Base-by-base conservation (phyloP, 345 rosid species). In the Arabidopsis suecica region DNA sequence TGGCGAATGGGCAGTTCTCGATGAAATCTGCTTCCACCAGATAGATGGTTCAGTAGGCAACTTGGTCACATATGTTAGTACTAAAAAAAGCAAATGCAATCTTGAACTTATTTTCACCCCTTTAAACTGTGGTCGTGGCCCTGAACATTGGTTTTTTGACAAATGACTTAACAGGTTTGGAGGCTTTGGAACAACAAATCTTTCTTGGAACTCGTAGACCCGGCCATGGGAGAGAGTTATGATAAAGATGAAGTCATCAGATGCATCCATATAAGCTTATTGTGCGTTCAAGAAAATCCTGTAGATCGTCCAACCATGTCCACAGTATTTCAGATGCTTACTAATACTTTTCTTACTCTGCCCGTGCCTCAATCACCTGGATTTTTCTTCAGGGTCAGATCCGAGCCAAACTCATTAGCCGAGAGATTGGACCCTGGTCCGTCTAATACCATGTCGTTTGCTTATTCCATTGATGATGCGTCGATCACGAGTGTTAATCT, bases 271-370 rank as follows among this genome's bases (percentile, higher is more conserved):
- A 47, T 65, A 0, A 41, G 55, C 5, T 33, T 65, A 8, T 47
- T 65, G 49, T 65, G 69, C 6, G 57, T 65, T 47, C 69, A 65
- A 47, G 40, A 47, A 44, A 33, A 63, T 33, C 77, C 71, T 1
- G 25, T 64, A 53, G 64, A 64, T 55, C 77, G 71, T 64, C 77
- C 77, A 64, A 53, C 70, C 11, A 62, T 72, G 76, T 51, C 41
- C 0, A 72, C 50, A 18, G 33, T 72, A 3, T 55, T 20, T 33
- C 56, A 40, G 30, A 64, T 73, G 69, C 69, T 65, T 9, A 65
- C 42, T n/a, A 65, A 22, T 42, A 41, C 37, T 44, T 41, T 14
- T 13, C 6, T 73, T 13, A 54, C 63, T 9, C 56, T 73, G 22
- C 40, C 13, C 5, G 28, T 22, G 13, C 77, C 77, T 53, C 57